Base-by-base conservation (phyloP, 805 yeast genomes). In the Scheffersomyces amazonensis region DNA sequence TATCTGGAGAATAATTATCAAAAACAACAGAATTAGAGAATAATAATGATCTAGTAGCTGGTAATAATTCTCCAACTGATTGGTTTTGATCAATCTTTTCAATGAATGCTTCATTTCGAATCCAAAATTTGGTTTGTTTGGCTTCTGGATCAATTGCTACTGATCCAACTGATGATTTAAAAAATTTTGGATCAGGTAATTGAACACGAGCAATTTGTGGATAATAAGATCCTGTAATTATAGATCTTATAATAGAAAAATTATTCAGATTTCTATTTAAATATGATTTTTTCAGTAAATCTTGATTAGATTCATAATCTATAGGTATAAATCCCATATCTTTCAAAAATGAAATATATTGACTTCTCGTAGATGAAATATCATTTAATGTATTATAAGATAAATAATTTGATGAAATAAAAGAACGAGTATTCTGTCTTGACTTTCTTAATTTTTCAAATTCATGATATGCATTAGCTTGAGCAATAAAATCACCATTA, bases 71-170 rank as follows among this genome's bases (percentile, higher is more conserved):
- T 9, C 36, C 46, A 13, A 39, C 31, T 5, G 40, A 43, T 15
- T 42, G 49, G 7, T 36, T 37, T 16, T 36, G 32, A 10, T 33
- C 41, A 11, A 41, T 32, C 32, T 44, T 44, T 12, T 47, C 51
- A 13, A 49, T 34, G 42, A 70, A 80, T 35, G 69, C 73, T 36
- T 82, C 87, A 50, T 78, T 79, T 46, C 86, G 64, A 31, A 84
- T 73, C 85, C 89, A 89, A 36, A 80, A 78, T 53, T 81, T 83
- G 41, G 83, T 82, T 41, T 72, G 67, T 40, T 71, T 75, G 2
- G 90, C 85, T 52, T 90, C 96, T 0, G 89, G 86, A 50, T 90
- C 96, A n/a, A 79, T 71, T 37, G 86, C 90, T 31, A 91, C 73
- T 0, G 97, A 76, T 16, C 99, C 99, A 0, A 80, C 73, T 23